Percentiles rank a stretch among this genome's conserved stretches.
Conservation (phyloP, 225 moss, liverwort and hornwort genomes). For the Sphagnum tenellum region DNA sequence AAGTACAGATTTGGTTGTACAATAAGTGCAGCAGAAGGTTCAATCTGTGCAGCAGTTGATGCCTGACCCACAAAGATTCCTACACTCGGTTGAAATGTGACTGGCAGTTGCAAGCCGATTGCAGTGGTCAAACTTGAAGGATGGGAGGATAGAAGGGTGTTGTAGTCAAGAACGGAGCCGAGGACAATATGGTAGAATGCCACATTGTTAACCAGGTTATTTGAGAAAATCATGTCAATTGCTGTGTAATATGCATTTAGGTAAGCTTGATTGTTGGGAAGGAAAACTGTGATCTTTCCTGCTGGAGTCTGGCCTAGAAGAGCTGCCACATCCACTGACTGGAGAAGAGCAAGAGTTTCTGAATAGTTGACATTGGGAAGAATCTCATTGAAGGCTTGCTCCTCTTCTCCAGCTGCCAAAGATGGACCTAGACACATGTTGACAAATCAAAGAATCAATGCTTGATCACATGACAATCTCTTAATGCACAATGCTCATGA, state of each 20-base stretch:
- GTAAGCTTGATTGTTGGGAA: constrained; percentile 40
- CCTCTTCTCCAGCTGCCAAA: constrained; percentile 10
- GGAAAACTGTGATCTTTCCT: constrained; percentile 29
- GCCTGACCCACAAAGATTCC: too few species aligned
- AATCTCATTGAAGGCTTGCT: constrained; percentile 23
- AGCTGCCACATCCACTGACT: constrained; percentile 25
- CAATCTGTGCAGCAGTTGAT: constrained; percentile 16
- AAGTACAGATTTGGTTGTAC: constrained; percentile 39
- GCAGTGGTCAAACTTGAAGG: constrained; percentile 17
- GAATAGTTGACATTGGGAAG: constrained; percentile 28
- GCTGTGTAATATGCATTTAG: not conserved
- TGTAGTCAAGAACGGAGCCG: constrained; percentile 22
- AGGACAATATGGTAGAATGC: constrained; percentile 19
- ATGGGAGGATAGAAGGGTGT: constrained; percentile 1
- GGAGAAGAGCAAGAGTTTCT: constrained; percentile 46
- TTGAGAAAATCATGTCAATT: constrained; percentile 24
- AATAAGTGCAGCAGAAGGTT: constrained; percentile 13
- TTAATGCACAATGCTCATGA: too few species aligned
- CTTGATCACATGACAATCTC: too few species aligned
- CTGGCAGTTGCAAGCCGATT: not conserved
- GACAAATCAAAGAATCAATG: too few species aligned
- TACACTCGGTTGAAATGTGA: too few species aligned
- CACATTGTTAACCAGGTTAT: constrained; percentile 13
- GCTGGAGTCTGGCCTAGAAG: constrained; percentile 4
- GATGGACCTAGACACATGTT: not conserved